Base-by-base conservation (phyloP, 2,329 filamentous ascomycete genomes). In the Chaetomium sp. region DNA sequence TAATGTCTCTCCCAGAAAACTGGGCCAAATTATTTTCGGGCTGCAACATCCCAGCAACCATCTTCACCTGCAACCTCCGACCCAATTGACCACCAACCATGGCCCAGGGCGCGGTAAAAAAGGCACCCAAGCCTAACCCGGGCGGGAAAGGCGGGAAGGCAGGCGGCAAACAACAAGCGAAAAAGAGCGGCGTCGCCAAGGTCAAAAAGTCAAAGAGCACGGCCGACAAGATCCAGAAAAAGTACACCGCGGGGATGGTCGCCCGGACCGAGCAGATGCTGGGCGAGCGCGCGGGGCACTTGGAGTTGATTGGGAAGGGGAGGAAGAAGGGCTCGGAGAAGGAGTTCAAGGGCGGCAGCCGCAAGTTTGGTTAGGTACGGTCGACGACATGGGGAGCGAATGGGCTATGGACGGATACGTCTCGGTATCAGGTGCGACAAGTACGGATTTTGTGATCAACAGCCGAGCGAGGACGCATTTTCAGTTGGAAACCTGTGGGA, bases 241-340 rank as follows among this genome's bases (percentile, higher is more conserved):
- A 81, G 68, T 79, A 78, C 66, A 75, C 78, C 10, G 74, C 77
- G 3, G 80, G 79, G 47, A 72, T 84, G 65, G 74, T 73, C 44
- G 72, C 72, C 56, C 74, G 75, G 71, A 84, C 81, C 36, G 81
- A 84, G 72, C 72, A 74, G 59, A 71, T 84, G 65, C 73, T 84
- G 42, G 80, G 80, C 57, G 79, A 83, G 72, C 71, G 80, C 7
- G 81, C 79, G 5, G 80, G 81, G 0, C 81, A 84, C 57, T 68
- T 84, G 32, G 81, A 84, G 71, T 66, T 84, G 60, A 80, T 84
- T 58, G 80, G 79, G 36, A 76, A 79, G 69, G 76, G 77, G 8
- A 79, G 80, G 68, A 81, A 77, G 68, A 71, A 70, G 47, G 64
- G 69, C 57, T 56, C 56, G 33, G 56, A 59, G 47, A 63, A 65